Evolutionary conservation across 192 early-diverging fungal species (phyloP), one percentile per base, ranked within the genome.

Genomic region (Coemansia sp.): DNA sequence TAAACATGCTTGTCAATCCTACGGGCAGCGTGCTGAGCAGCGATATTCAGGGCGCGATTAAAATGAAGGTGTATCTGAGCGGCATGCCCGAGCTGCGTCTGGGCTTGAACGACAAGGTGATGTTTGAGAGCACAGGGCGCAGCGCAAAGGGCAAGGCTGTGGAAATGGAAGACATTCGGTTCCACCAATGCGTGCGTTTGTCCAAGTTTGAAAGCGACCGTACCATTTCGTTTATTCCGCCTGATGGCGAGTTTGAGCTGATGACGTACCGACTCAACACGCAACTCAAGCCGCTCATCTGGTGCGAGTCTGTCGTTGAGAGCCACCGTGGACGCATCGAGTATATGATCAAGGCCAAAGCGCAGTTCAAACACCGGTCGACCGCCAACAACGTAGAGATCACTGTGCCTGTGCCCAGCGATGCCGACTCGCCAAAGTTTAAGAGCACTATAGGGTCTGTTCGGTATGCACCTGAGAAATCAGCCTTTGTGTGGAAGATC

Each of bases 321-420:
- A 91, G 80, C 46, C 91, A 97, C 68, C 84, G 89, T 34, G 93
- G 93, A 19, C 81, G 97, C 36, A 85, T 97, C 50, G 97, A 99
- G 72, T 96, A 89, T 62, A 86, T 96, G 85, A 84, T 98, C 72
- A 87, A 97, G 83, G 97, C 94, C 34, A 94, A 85, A 61, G 93
- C 89, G 17, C 95, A 97, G 73, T 99, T 99, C 70, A 99, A 99
- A 80, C 87, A 90, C 46, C 80, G 93, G 27, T 96, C 94, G 23
- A 90, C 94, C 5, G 97, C 97, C 14, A 99, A 95, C 54, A 95
- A 96, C 68, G 97, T 99, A 11, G 94, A 97, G 73, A 97, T 99
- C 45, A 67, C 86, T 42, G 88, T 99, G 11, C 97, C 97, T n/a
- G 97, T 99, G 6, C 92, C 97, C 20, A 90, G 91, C 51, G 97